Base-by-base conservation (phyloP, 2,329 filamentous ascomycete species). In the Hypoxylon sp. region DNA sequence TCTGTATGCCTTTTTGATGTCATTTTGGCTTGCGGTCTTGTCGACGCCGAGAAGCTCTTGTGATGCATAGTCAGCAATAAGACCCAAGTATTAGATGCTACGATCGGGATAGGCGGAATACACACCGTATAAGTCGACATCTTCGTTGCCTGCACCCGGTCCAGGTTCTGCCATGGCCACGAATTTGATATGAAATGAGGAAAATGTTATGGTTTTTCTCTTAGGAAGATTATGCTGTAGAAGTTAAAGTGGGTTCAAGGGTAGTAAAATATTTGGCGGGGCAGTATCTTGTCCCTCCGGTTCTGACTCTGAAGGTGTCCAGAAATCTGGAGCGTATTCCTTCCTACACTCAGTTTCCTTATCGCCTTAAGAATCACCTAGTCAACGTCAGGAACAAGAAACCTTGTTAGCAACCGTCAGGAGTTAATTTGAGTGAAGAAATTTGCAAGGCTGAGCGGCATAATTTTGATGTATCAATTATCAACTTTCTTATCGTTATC, bases 1-100 rank as follows among this genome's bases (percentile, higher is more conserved):
- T 83, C 95, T 92, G 83, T 98, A 98, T 68, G 94, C 94, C 83
- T 97, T 97, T 81, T 96, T 97, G 82, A 98, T 92, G 76, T 97
- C 92, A 62, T 91, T 88, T 76, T 91, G 91, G 68, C 86, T 90
- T 57, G 94, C 92, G 68, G 83, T 83, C 79, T 87, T 91, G 57
- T 90, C 84, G 75, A 98, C 87, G 66, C 89, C 92, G 69, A 98
- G 89, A 75, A 97, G 86, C 83, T 91, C 94, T 97, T 77, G 63
- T 48, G 42, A 29, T 51, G 22, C 52, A 19, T 26, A 66, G 65
- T 68, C 57, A 70, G 67, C 56, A 48, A 57, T 54, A 9, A 64
- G 56, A 26, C 26, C 46, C 35, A 22, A 13, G 50, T 3, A 39
- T 52, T 3, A 55, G 52, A 37, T n/a, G 24, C 13, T 31, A 37